Percentiles rank a stretch among this genome's conserved stretches.
phyloP scores from a whole-genome alignment of 768 basidiomycete species.

The Agrocybe praecox region DNA sequence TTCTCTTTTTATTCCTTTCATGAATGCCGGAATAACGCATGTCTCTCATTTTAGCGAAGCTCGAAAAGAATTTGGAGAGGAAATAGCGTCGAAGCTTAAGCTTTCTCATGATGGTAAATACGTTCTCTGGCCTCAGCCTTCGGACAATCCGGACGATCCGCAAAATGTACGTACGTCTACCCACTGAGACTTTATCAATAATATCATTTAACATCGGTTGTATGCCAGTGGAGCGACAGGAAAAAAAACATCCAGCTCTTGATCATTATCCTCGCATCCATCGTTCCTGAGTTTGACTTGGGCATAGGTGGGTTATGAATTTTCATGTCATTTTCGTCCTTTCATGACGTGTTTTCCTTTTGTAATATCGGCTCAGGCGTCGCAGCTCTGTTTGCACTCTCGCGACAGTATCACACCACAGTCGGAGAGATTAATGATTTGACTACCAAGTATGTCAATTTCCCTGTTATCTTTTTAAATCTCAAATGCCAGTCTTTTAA shows the following conservation, averaged over 20 bases:
- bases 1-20: not conserved
- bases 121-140: conserved; percentile 75
- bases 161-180: conserved; percentile 40
- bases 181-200: no score
- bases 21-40: not conserved
- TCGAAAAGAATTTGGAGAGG: conserved; percentile 59
- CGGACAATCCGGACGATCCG: conserved; percentile 62
- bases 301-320: conserved; percentile 56
- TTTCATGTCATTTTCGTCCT: not conserved
- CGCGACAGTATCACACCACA: conserved; percentile 55
- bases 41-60: conserved; percentile 54
- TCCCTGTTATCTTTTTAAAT: conserved; percentile 6
- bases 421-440: conserved; percentile 61
- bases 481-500: no score
- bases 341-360: no score
- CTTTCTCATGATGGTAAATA: conserved; percentile 56
- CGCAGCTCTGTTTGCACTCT: conserved; percentile 62
- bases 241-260: conserved; percentile 59
- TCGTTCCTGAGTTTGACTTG: conserved; percentile 70
- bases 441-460: conserved; percentile 49
- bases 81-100: conserved; percentile 56
- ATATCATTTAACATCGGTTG: not conserved
- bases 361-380: conserved; percentile 42
- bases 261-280: conserved; percentile 64
- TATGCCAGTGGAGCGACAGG: conserved; percentile 43